Evolutionary conservation across 1,284 basidiomycete genomes (phyloP).

Genomic region (Binderoboletus segoi): DNA sequence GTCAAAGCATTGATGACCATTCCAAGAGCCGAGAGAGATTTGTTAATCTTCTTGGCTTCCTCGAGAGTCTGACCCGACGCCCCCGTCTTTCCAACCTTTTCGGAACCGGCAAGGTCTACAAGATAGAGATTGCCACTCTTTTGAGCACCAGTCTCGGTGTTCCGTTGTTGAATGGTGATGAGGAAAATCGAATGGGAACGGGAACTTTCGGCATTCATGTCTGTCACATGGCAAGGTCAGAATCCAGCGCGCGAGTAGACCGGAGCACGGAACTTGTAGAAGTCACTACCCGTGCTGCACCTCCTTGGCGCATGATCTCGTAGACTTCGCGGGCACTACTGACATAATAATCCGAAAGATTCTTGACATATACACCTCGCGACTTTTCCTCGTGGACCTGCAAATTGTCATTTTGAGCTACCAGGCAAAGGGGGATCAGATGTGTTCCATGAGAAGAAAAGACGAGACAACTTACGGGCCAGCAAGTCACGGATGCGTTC

Average conservation of each 20-base stretch:
- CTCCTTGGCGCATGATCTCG: constrained; percentile 98
- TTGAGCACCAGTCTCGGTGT: constrained; percentile 93
- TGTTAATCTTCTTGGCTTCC: constrained; percentile 99
- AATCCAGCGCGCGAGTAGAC: background rate
- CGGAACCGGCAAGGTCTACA: constrained; percentile 97
- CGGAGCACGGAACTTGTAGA: constrained; percentile 62
- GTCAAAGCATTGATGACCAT: constrained; percentile 99
- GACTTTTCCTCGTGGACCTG: constrained; percentile 99
- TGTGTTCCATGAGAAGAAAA: background rate
- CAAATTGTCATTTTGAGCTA: constrained; percentile 98
- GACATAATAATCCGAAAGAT: constrained; percentile 97
- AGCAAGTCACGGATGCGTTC: constrained; percentile 96
- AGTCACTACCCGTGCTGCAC: constrained; percentile 88
- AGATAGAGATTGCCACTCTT: constrained; percentile 98
- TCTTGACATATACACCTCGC: constrained; percentile 98
- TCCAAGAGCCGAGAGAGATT: constrained; percentile 94
- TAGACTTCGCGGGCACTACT: constrained; percentile 96
- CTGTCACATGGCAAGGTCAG: constrained; percentile 46
- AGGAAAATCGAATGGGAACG: constrained; percentile 99
- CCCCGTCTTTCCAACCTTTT: constrained; percentile 99
- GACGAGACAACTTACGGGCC: constrained; percentile 70
- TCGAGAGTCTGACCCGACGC: constrained; percentile 98
- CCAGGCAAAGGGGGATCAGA: constrained; percentile 8
- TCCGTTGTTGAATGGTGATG: constrained; percentile 95
- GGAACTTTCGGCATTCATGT: constrained; percentile 99